These are phyloP conservation scores for Macrolepiota fuliginosa DNA, from an alignment of 768 basidiomycete species.

Conservation along the genomic window DNA sequence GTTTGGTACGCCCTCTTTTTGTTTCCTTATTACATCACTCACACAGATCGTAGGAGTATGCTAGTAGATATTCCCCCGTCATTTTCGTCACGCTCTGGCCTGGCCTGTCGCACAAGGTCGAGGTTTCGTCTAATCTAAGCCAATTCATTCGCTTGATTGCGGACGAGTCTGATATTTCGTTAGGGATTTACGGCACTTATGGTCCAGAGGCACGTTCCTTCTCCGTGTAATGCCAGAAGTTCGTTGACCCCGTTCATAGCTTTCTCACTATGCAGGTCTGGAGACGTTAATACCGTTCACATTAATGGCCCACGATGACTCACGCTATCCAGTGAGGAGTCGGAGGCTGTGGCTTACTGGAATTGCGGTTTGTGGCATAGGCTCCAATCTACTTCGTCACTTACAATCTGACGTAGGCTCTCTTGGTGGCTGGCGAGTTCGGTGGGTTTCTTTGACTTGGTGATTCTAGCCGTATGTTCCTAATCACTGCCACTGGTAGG, in stretches of 20 bases:
- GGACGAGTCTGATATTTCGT: background rate
- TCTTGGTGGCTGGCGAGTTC: constrained; percentile 40
- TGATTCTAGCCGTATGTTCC: background rate
- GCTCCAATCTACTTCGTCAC: background rate
- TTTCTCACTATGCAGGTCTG: constrained; percentile 46
- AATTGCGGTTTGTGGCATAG: constrained; percentile 27
- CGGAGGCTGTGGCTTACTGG: constrained; percentile 31
- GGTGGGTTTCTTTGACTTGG: constrained; percentile 21
- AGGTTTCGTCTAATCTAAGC: constrained; percentile 48
- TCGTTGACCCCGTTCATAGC: too few species aligned
- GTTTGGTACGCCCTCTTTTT: constrained; percentile 36
- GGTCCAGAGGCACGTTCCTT: constrained; percentile 39
- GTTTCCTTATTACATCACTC: background rate
- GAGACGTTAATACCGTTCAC: constrained; percentile 39
- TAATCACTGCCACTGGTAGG: constrained; percentile 17
- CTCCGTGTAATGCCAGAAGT: too few species aligned
- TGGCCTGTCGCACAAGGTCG: constrained; percentile 29
- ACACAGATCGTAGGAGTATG: constrained; percentile 28
- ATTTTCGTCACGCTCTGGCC: background rate
- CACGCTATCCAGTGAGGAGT: constrained; percentile 38
- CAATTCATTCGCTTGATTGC: background rate
- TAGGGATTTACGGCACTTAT: constrained; percentile 45
- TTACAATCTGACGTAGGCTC: constrained; percentile 15
- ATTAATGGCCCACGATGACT: too few species aligned
- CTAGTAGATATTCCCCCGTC: constrained; percentile 24